phyloP scores from a whole-genome alignment of 75 land plant species.

The Sequoiadendron giganteum region DNA sequence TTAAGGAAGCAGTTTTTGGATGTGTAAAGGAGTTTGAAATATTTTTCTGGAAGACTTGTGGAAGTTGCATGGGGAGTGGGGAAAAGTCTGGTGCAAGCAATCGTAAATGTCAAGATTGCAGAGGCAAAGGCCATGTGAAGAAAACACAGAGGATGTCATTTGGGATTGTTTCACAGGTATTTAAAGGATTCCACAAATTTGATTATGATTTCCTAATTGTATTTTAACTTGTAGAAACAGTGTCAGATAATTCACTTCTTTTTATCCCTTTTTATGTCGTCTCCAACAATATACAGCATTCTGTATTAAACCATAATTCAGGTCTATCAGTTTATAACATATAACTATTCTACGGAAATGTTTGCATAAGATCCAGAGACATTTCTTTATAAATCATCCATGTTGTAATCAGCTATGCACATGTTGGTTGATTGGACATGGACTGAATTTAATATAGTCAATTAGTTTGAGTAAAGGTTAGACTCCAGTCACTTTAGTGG shows the following conservation, averaged over 20 bases:
- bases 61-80: constrained; percentile 61
- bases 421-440: background rate
- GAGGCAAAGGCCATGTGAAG: constrained; percentile 61
- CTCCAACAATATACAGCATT: background rate
- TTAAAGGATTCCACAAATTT: background rate
- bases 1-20: constrained; percentile 80
- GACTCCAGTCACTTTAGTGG: background rate
- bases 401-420: background rate
- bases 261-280: background rate
- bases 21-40: constrained; percentile 39
- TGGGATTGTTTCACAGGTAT: constrained; percentile 79
- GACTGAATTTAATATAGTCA: background rate
- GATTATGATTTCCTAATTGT: background rate
- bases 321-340: background rate
- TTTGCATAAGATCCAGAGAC: background rate
- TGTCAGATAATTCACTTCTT: background rate
- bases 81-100: constrained; percentile 47
- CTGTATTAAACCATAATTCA: background rate
- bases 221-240: background rate
- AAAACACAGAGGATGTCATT: constrained; percentile 66
- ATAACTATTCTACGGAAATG: background rate
- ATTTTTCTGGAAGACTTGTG: constrained; percentile 48
- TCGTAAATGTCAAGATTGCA: constrained; percentile 49
- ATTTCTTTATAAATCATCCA: background rate
- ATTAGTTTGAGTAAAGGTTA: background rate